These are phyloP conservation scores for Endogone sp. DNA, from an alignment of 192 early-diverging fungal genomes.

Conservation along the genomic window DNA sequence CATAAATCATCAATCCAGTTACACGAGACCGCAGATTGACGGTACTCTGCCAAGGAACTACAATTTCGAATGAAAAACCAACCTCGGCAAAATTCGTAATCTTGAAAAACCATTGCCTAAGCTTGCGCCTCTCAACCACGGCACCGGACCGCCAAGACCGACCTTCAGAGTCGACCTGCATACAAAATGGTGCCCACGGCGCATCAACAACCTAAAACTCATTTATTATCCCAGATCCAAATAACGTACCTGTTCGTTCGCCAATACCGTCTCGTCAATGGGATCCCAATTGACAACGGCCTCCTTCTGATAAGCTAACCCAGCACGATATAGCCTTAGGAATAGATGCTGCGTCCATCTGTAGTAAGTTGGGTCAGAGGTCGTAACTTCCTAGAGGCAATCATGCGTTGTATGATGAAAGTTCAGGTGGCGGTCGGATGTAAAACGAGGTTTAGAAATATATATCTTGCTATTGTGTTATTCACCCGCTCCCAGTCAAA, in stretches of 20 bases:
- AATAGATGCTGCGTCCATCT: conserved; percentile 94
- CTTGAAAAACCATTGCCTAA: conserved; percentile 93
- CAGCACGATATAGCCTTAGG: conserved; percentile 67
- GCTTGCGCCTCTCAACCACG: conserved; percentile 74
- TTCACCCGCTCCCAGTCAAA: conserved; percentile 89
- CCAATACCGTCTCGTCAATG: conserved; percentile 89
- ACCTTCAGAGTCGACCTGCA: conserved; percentile 78
- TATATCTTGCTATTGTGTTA: no score
- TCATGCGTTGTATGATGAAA: no score
- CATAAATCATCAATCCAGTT: neutral
- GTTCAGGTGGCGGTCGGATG: no score
- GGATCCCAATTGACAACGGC: conserved; percentile 98
- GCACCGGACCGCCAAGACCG: conserved; percentile 91
- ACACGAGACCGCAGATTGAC: no score
- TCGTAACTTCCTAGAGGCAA: conserved; percentile 68
- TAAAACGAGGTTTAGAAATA: no score
- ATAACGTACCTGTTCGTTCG: conserved; percentile 80
- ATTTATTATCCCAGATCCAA: neutral
- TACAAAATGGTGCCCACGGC: neutral
- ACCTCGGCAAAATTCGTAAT: conserved; percentile 84
- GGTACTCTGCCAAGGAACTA: no score
- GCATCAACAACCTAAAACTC: neutral
- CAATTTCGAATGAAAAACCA: no score
- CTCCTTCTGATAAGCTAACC: conserved; percentile 84
- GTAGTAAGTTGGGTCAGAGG: conserved; percentile 87